A percentile compares a stretch with the other conserved stretches of the same genome.
Conservation (phyloP, 257 asterid species). For the Solanum peruvianum region DNA sequence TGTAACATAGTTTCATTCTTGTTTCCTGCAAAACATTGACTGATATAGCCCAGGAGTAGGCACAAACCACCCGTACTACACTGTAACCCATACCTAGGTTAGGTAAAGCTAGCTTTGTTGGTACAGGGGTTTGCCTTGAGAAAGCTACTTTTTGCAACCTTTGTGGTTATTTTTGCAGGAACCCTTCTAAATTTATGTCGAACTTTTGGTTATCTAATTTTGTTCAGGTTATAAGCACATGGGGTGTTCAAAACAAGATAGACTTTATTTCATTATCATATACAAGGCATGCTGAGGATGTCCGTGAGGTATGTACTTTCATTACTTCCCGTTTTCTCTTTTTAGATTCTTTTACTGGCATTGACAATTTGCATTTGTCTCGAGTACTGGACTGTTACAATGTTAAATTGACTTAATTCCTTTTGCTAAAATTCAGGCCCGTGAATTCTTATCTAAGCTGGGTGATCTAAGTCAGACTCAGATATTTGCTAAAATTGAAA, state of each 20-base stretch:
- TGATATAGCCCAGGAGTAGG: neutral
- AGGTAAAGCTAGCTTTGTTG: neutral
- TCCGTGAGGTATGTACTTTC: conserved; percentile 46
- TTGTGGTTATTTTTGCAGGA: neutral
- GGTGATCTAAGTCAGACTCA: conserved; percentile 83
- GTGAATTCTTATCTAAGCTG: conserved; percentile 62
- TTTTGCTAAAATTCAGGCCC: conserved; percentile 46
- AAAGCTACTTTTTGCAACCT: neutral
- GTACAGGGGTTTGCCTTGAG: neutral
- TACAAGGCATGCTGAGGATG: conserved; percentile 84
- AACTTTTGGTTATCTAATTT: neutral
- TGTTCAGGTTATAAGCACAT: conserved; percentile 64
- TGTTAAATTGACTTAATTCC: neutral
- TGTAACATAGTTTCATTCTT: neutral
- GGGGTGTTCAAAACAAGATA: conserved; percentile 78
- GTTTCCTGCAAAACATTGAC: neutral
- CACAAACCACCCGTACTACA: neutral
- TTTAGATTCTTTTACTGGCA: neutral
- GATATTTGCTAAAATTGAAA: conserved; percentile 89
- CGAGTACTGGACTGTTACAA: neutral
- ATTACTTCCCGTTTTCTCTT: neutral
- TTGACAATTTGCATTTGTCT: neutral
- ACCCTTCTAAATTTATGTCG: neutral
- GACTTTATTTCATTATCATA: conserved; percentile 73
- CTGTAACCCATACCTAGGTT: neutral